A percentile compares a stretch with the other conserved stretches of the same genome.
Evolutionary conservation across 2,329 filamentous ascomycete species (phyloP).

Genomic region (Cladosporium sp.): DNA sequence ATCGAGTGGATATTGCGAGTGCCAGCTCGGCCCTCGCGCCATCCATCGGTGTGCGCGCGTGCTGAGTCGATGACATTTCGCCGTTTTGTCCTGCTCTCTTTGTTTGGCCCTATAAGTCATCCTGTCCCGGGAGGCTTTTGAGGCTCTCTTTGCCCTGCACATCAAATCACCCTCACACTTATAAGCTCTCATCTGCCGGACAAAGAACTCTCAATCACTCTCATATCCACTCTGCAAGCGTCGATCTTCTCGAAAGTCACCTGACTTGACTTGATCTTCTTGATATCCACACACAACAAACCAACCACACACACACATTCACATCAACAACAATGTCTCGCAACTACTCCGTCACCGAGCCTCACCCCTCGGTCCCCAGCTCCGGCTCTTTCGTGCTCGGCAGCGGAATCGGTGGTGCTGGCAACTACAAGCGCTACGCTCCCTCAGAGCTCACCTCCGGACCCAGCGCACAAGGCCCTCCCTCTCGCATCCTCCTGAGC

Average conservation of each 20-base stretch:
- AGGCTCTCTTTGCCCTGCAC: slow-evolving; percentile 16
- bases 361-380: slow-evolving; percentile 59
- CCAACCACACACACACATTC: slow-evolving; percentile 18
- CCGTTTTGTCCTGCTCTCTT: not conserved
- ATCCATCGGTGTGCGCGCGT: slow-evolving; percentile 1
- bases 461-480: slow-evolving; percentile 47
- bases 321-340: slow-evolving; percentile 31
- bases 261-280: slow-evolving; percentile 25
- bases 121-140: not conserved
- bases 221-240: slow-evolving; percentile 24
- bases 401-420: slow-evolving; percentile 59
- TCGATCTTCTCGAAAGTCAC: slow-evolving; percentile 8
- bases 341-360: slow-evolving; percentile 59
- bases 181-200: slow-evolving; percentile 1
- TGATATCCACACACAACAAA: slow-evolving; percentile 27
- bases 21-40: slow-evolving; percentile 15
- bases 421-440: slow-evolving; percentile 58
- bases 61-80: not conserved
- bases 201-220: slow-evolving; percentile 2
- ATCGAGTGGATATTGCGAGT: slow-evolving; percentile 3
- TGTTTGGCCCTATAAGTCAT: slow-evolving; percentile 11
- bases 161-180: not conserved
- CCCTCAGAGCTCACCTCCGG: slow-evolving; percentile 55
- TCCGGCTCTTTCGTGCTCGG: slow-evolving; percentile 49
- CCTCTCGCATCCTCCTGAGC: slow-evolving; percentile 52